These are phyloP conservation scores for Ophiostoma fasciatum DNA, from an alignment of 2,329 filamentous ascomycete genomes.

Conservation along the genomic window DNA sequence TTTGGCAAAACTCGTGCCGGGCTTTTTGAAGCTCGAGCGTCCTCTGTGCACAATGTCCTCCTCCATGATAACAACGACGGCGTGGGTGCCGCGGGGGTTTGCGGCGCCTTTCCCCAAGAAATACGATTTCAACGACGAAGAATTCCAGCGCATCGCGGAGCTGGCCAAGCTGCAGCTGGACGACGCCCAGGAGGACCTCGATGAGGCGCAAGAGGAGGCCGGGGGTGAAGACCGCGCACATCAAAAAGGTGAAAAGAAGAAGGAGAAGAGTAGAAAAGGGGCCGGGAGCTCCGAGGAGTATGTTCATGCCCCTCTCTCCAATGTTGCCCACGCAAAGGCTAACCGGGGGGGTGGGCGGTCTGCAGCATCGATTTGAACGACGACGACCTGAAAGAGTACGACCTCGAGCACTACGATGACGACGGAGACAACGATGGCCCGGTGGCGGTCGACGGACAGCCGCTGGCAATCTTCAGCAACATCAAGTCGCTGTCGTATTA, in stretches of 20 bases:
- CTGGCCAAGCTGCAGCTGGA: conserved; percentile 70
- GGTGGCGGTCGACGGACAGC: conserved; percentile 33
- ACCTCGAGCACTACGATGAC: conserved; percentile 91
- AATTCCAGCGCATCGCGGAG: conserved; percentile 60
- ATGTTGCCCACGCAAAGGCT: too few species aligned
- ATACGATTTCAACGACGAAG: conserved; percentile 60
- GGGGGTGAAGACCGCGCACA: conserved; percentile 9
- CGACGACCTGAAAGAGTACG: conserved; percentile 88
- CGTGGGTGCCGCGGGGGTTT: conserved; percentile 65
- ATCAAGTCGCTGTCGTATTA: conserved; percentile 89
- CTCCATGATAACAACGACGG: conserved; percentile 63
- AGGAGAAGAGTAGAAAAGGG: background rate
- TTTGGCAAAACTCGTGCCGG: too few species aligned
- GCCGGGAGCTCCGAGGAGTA: conserved; percentile 23
- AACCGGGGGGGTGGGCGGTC: background rate
- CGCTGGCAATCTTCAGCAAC: conserved; percentile 89
- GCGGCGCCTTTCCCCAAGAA: conserved; percentile 62
- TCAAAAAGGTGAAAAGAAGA: too few species aligned
- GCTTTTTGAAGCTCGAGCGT: too few species aligned
- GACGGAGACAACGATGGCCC: conserved; percentile 46
- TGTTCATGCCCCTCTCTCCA: too few species aligned
- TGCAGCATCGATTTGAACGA: conserved; percentile 44
- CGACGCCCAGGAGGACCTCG: conserved; percentile 77
- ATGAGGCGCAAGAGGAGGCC: conserved; percentile 41
- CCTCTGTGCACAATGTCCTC: conserved; percentile 10